Base-by-base conservation (phyloP, 306 rosid genomes). In the Vigna unguiculata region DNA sequence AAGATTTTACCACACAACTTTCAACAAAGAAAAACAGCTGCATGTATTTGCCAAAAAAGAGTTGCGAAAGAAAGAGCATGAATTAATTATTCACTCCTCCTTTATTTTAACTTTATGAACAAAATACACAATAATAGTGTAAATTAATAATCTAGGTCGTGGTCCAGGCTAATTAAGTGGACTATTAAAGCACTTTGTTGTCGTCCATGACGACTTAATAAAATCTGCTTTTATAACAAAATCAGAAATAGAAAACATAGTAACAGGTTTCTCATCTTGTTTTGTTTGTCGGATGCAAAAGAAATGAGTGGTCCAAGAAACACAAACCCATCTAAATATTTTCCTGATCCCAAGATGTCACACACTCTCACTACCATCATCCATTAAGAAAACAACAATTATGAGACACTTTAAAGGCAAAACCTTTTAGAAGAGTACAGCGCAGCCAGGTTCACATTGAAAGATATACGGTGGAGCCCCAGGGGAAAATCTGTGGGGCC, bases 401-500 rank as follows among this genome's bases (percentile, higher is more conserved):
- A 14, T n/a, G 25, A 58, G 15, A 74, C 1, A 21, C 12, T 25
- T 74, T 20, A 74, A 58, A 58, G 20, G 28, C 48, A 59, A 51
- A 7, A 59, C n/a, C 80, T 75, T 69, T 72, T 73, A 38, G 52
- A 76, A 52, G 36, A 28, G 71, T 40, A 16, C 25, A 69, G 1
- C 69, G 69, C 54, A 73, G 60, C 59, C 73, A 68, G 40, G 13
- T 22, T 84, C 54, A 49, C 71, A 49, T 7, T 34, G 20, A 68
- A 61, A 61, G 43, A 85, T 62, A 53, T 78, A 70, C n/a, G 75
- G 79, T 72, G 83, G 89, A 78, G 58, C 84, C 87, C 77, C 61
- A 15, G 28, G 59, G 49, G 83, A 85, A 81, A 86, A 87, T 84
- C 17, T 40, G 91, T 69, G 82, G 90, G 88, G 67, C 69, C 84